Conservation (phyloP, 2,329 filamentous ascomycete genomes). For the Spiromastix sp. region DNA sequence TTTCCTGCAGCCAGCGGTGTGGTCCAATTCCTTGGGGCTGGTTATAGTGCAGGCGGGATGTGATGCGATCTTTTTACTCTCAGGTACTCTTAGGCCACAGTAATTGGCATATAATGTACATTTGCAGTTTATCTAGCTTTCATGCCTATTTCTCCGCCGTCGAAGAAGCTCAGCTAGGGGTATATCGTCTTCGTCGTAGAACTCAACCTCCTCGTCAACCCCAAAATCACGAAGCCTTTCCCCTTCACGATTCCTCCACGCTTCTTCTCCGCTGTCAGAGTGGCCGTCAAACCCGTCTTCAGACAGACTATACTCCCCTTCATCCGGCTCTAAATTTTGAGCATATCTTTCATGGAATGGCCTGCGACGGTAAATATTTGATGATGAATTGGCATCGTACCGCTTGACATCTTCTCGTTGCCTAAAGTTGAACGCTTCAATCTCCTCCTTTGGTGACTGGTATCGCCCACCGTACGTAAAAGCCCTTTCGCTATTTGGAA, state of each 20-base stretch:
- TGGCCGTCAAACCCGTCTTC: slow-evolving; percentile 14
- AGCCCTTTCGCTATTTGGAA: slow-evolving; percentile 12
- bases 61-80: too few relatives aligned
- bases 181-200: slow-evolving; percentile 53
- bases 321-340: slow-evolving; percentile 10
- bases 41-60: too few relatives aligned
- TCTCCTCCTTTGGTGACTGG: slow-evolving; percentile 22
- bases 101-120: too few relatives aligned
- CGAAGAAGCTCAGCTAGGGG: slow-evolving; percentile 45
- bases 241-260: slow-evolving; percentile 53
- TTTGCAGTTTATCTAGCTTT: too few relatives aligned
- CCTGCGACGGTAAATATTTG: slow-evolving; percentile 26
- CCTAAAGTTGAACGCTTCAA: slow-evolving; percentile 44
- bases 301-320: slow-evolving; percentile 11
- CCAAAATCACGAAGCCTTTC: slow-evolving; percentile 54
- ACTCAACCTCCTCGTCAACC: slow-evolving; percentile 41
- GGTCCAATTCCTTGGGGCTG: too few relatives aligned
- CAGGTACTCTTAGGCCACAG: too few relatives aligned
- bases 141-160: slow-evolving; percentile 1
- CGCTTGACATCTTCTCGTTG: slow-evolving; percentile 42
- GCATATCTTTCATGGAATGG: slow-evolving; percentile 32
- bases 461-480: slow-evolving; percentile 15
- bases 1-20: too few relatives aligned
- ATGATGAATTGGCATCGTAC: slow-evolving; percentile 16
- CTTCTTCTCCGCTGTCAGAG: slow-evolving; percentile 44